Evolutionary conservation across 2,329 filamentous ascomycete genomes (phyloP), one percentile per base, ranked within the genome.

Genomic region (Metarhizium humberi): DNA sequence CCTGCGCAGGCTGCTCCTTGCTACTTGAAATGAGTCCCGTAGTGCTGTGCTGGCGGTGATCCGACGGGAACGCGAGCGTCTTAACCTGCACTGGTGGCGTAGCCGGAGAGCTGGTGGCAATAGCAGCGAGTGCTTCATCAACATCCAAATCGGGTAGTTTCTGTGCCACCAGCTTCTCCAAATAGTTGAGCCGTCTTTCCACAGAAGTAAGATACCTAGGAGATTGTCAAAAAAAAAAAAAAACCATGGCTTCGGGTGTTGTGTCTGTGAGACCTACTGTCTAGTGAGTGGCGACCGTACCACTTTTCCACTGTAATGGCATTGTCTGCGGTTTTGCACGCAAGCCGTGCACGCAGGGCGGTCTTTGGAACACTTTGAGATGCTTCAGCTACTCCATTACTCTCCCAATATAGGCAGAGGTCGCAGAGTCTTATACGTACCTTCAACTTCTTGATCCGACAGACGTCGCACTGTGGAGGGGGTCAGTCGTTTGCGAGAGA

Each of bases 271-370:
- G 50, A 59, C 52, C 55, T 51, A 64, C 64, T 58, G 62, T 46
- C 64, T 59, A 11, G 64, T 66, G 34, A 66, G 59, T 20, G 64
- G 64, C 11, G 62, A 63, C 16, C 63, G 58, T 32, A 54, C 56
- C 34, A 62, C 58, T 13, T 59, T 59, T 25, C 64, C 62, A 49
- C 64, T 66, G 50, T 66, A 66, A 43, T 65, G 61, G 51, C 64
- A 66, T 30, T 55, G 16, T 38, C 58, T 54, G 42, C 55, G 52
- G 51, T 63, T 62, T 50, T 63, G 60, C 6, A 59, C 36, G 36
- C 63, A 66, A 16, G 59, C 60, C n/a, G 42, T 59, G 55, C 64
- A 66, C 25, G 52, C 58, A 1, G 64, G 64, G 2, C 58, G 54
- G 20, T 64, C 58, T 50, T 63, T 64, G 14, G 63, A 64, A 50